Evolutionary conservation across 2,329 filamentous ascomycete genomes (phyloP), one percentile per base, ranked within the genome.

Genomic region (Aureobasidium sp.): DNA sequence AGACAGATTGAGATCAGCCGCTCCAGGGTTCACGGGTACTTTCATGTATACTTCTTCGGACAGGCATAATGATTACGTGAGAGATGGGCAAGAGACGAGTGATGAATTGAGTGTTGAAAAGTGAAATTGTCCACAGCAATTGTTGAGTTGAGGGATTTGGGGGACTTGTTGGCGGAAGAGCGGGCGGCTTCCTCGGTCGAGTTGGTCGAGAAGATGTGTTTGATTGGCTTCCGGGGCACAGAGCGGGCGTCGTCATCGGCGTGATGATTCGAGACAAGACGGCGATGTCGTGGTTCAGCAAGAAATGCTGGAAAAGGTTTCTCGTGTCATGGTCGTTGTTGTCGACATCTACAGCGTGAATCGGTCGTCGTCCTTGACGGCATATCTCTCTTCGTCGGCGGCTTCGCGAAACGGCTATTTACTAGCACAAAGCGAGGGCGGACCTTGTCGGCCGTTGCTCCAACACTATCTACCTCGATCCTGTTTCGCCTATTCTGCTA

Each of bases 371-470:
- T 50, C 19, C n/a, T 15, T 35, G 8, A 49, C 46, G 29, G 46
- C 46, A 49, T 21, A 49, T 33, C n/a, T 9, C 29, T 13, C 27
- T 49, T 21, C 3, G 46, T 49, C 29, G 27, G 29, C n/a, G 19
- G 46, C 46, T 40, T 54, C 17, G 10, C 37, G 38, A 40, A n/a
- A 42, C 50, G 50, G 51, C 31, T 43, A 55, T 43, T 43, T 25
- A 42, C 50, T 29, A 23, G 27, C 17, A 42, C 50, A 33, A 25
- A n/a, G 33, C 49, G 35, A 53, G 49, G 49, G 51, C 38, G 51
- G 51, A 42, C 35, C 35, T n/a, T 33, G 37, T 42, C 51, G 51
- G 38, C 51, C 51, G 51, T 55, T 55, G 27, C 37, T 43, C 31
- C 29, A 46, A 19, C 42, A 57, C 40, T 47, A 31, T 35, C 42